Base-by-base conservation (phyloP, 2,329 filamentous ascomycete genomes). In the Aspergillus texensis region DNA sequence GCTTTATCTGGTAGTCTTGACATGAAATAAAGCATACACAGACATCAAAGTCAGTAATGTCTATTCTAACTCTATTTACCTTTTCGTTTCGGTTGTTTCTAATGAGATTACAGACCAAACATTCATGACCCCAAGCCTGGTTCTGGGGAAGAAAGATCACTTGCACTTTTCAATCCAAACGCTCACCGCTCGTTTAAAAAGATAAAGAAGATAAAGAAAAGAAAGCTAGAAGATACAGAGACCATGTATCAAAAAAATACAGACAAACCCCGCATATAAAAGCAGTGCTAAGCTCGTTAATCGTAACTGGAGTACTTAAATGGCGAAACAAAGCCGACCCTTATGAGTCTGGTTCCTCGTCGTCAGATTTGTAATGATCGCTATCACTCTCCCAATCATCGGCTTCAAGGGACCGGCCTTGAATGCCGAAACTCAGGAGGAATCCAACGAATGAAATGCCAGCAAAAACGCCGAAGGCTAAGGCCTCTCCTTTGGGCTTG, bases 381-480 rank as follows among this genome's bases (percentile, higher is more conserved):
- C 76, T 74, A 11, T 78, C 75, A 12, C 79, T 77, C 14, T 75
- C 80, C 79, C 82, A 87, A 0, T 83, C 86, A 24, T 88, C 85
- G 3, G 85, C 85, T 72, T 89, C 88, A 1, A 89, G 77, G 14
- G 79, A 80, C 28, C 80, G 79, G 2, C 91, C 89, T 14, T 88
- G 84, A 66, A 98, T 94, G 1, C 91, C 89, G 63, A 94, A 89
- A 62, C 91, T 94, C 32, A 92, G 82, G 1, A 92, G 65, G 80
- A 94, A 97, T 0, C 94, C 95, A 0, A 93, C 64, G 36, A 96
- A 88, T 0, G 92, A 87, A 2, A 98, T 84, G 0, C 91, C 93
- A 0, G 91, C 94, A 75, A 98, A 98, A 0, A 96, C 77, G 1
- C 92, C 92, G 85, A 96, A 99, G 0, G 92, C 89, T 5, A 98